Evolutionary conservation across 495 filamentous ascomycete species (phyloP).

Genomic region (Daldinia concentrica): DNA sequence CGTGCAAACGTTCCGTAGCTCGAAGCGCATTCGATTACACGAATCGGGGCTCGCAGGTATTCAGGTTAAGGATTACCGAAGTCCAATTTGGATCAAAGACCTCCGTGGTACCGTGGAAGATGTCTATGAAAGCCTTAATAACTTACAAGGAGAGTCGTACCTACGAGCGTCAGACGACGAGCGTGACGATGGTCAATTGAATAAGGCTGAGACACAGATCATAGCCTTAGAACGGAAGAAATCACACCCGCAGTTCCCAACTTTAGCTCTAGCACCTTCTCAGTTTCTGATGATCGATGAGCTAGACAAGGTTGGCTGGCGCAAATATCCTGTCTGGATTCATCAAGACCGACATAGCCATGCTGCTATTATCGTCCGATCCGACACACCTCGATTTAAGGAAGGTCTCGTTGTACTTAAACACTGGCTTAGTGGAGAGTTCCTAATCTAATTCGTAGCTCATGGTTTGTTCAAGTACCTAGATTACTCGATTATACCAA

Average conservation of each 20-base stretch:
- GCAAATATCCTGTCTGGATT: slow-evolving; percentile 87
- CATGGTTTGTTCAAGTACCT: background rate
- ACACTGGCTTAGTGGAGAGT: slow-evolving; percentile 83
- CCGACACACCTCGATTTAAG: slow-evolving; percentile 65
- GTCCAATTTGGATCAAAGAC: slow-evolving; percentile 78
- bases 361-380: slow-evolving; percentile 88
- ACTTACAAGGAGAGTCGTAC: slow-evolving; percentile 68
- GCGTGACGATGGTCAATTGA: slow-evolving; percentile 28
- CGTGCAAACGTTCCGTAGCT: slow-evolving; percentile 77
- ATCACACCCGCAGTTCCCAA: slow-evolving; percentile 60
- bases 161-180: slow-evolving; percentile 58
- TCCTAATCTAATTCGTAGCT: slow-evolving; percentile 64
- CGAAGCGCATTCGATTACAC: slow-evolving; percentile 77
- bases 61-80: slow-evolving; percentile 70
- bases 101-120: slow-evolving; percentile 76
- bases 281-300: slow-evolving; percentile 86
- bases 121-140: slow-evolving; percentile 74
- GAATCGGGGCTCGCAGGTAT: slow-evolving; percentile 73
- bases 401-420: slow-evolving; percentile 82
- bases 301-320: slow-evolving; percentile 77
- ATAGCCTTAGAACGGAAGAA: slow-evolving; percentile 50
- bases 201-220: slow-evolving; percentile 36
- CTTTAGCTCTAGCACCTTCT: slow-evolving; percentile 76
- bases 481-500: background rate
- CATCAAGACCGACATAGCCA: slow-evolving; percentile 82